Evolutionary conservation across 495 filamentous ascomycete genomes (phyloP).

Genomic region (Annulohypoxylon bovei): DNA sequence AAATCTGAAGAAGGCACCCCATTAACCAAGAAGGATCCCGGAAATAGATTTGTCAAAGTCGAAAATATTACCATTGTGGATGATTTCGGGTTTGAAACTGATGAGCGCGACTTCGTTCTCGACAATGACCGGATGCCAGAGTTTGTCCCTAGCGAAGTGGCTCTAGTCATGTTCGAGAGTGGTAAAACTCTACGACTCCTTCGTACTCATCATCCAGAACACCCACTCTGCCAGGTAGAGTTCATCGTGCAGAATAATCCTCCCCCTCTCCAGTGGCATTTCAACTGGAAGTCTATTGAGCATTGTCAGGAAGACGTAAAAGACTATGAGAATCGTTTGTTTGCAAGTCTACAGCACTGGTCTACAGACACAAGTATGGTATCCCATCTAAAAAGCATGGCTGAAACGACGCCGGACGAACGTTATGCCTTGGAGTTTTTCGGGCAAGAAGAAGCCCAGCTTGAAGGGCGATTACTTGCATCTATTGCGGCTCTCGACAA

Average conservation of each 20-base stretch:
- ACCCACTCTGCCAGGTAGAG: constrained; percentile 71
- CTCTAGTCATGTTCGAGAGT: constrained; percentile 75
- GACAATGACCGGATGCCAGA: constrained; percentile 69
- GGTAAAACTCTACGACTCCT: constrained; percentile 81
- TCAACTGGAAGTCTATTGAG: constrained; percentile 79
- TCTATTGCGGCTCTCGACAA: constrained; percentile 60
- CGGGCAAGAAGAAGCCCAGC: constrained; percentile 59
- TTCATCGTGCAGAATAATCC: constrained; percentile 56
- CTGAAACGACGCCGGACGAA: background rate
- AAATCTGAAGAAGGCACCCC: constrained; percentile 62
- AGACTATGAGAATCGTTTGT: constrained; percentile 68
- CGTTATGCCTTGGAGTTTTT: constrained; percentile 54
- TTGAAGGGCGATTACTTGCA: constrained; percentile 58
- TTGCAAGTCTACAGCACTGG: constrained; percentile 48
- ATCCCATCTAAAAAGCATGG: background rate
- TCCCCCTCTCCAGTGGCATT: constrained; percentile 75
- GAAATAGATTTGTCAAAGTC: constrained; percentile 69
- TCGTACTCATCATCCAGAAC: constrained; percentile 75
- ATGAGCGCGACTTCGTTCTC: constrained; percentile 67
- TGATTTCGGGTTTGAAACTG: constrained; percentile 61
- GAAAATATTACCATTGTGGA: constrained; percentile 66
- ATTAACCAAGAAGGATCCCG: constrained; percentile 55
- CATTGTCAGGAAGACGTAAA: constrained; percentile 67
- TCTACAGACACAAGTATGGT: background rate
- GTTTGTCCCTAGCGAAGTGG: constrained; percentile 72